Evolutionary conservation across 192 early-diverging fungal genomes (phyloP).

Genomic region (Physocladia obscura): DNA sequence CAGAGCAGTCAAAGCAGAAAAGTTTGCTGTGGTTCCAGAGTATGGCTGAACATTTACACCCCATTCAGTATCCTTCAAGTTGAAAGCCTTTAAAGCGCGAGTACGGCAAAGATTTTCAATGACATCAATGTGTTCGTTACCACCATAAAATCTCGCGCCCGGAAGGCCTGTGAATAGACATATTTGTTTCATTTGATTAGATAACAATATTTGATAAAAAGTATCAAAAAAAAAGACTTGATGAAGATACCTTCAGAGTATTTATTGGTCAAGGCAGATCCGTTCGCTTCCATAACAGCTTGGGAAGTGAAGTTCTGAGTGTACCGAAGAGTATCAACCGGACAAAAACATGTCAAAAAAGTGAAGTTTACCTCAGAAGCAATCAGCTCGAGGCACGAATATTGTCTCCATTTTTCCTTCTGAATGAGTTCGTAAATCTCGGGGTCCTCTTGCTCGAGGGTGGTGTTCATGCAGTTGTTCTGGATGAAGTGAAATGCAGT

Average conservation of each 20-base stretch:
- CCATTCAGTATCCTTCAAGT: constrained; percentile 86
- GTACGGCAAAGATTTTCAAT: constrained; percentile 94
- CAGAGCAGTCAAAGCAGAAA: constrained; percentile 93
- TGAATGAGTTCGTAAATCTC: constrained; percentile 93
- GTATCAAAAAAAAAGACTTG: neutral
- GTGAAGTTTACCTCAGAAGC: constrained; percentile 98
- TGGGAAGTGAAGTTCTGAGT: constrained; percentile 97
- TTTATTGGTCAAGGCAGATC: constrained; percentile 98
- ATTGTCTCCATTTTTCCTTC: constrained; percentile 98
- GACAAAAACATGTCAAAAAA: neutral
- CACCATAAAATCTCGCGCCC: constrained; percentile 98
- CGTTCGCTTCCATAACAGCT: constrained; percentile 99
- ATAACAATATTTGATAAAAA: neutral
- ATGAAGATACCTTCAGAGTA: constrained; percentile 88
- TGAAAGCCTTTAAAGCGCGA: constrained; percentile 92
- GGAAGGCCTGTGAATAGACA: constrained; percentile 73
- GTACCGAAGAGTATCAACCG: neutral
- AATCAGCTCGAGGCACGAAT: constrained; percentile 96
- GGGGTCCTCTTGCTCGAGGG: constrained; percentile 88
- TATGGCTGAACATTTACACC: constrained; percentile 99
- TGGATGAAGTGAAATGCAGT: neutral
- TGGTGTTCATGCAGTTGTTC: constrained; percentile 74
- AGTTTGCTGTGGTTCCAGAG: constrained; percentile 98
- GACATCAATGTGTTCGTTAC: constrained; percentile 96
- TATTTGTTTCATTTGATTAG: no score